A percentile compares a stretch with the other conserved stretches of the same genome.
These are phyloP conservation scores for Trypanosoma vivax DNA, from an alignment of 208 protist species.

Conservation along the genomic window DNA sequence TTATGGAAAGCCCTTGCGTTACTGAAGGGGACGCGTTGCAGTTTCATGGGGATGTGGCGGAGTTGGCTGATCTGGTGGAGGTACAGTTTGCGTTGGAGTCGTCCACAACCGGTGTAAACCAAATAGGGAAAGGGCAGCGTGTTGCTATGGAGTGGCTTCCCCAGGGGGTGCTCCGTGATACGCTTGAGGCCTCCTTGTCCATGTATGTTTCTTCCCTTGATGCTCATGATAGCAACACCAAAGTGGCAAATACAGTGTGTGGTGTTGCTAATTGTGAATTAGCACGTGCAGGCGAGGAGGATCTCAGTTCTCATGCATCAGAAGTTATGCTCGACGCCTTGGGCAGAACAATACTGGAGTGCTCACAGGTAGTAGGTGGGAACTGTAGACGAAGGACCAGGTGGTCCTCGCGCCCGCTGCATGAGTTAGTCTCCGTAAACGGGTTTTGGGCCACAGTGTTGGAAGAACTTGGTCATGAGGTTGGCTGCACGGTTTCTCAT, in stretches of 20 bases:
- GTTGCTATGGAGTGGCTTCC: conserved; percentile 1
- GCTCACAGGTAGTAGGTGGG: no score
- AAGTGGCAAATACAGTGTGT: background rate
- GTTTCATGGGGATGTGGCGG: background rate
- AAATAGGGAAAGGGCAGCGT: background rate
- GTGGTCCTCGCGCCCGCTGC: background rate
- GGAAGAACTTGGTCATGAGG: background rate
- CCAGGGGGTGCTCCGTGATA: background rate
- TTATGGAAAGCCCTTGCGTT: conserved; percentile 5
- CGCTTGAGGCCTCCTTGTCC: conserved; percentile 1
- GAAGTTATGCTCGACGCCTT: no score
- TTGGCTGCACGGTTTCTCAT: background rate
- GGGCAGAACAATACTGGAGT: no score
- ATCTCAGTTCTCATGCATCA: no score
- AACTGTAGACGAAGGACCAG: no score
- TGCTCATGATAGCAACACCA: background rate
- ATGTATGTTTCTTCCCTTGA: conserved; percentile 1
- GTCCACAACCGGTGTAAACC: background rate
- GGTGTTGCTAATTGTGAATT: no score
- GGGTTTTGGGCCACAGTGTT: background rate
- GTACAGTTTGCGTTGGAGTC: background rate
- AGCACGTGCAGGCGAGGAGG: no score
- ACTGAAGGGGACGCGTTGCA: background rate
- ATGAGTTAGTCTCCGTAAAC: background rate
- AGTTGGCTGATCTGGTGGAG: conserved; percentile 20